A percentile compares a stretch with the other conserved stretches of the same genome.
Evolutionary conservation across 2,329 filamentous ascomycete species (phyloP).

Genomic region (Arthrobotrys entomopaga): DNA sequence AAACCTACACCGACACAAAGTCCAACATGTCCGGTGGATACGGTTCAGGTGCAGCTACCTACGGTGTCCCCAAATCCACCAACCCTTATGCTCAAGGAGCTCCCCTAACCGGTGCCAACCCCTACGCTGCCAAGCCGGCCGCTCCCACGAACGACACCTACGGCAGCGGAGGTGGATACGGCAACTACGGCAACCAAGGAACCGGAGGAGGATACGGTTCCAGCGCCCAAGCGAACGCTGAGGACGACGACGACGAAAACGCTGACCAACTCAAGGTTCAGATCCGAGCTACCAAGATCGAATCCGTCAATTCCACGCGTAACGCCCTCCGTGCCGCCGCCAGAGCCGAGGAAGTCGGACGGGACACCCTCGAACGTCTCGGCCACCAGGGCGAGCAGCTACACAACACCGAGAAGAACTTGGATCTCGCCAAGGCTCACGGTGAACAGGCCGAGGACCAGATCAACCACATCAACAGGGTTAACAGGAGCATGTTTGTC

Average conservation of each 20-base stretch:
- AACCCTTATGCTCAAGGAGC: slow-evolving; percentile 17
- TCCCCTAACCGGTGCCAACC: neutral
- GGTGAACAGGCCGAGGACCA: slow-evolving; percentile 81
- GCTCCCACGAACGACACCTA: slow-evolving; percentile 3
- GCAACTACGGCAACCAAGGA: slow-evolving; percentile 5
- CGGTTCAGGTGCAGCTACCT: slow-evolving; percentile 22
- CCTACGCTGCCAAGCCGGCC: neutral
- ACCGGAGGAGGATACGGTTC: slow-evolving; percentile 29
- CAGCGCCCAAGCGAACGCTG: slow-evolving; percentile 77
- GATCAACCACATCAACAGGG: slow-evolving; percentile 81
- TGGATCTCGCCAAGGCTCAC: slow-evolving; percentile 81
- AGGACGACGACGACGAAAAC: slow-evolving; percentile 78
- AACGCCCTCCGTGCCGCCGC: slow-evolving; percentile 76
- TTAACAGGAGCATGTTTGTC: slow-evolving; percentile 92
- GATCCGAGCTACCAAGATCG: slow-evolving; percentile 79
- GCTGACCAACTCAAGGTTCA: slow-evolving; percentile 78
- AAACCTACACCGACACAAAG: slow-evolving; percentile 34
- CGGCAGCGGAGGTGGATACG: slow-evolving; percentile 12
- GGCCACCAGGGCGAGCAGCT: slow-evolving; percentile 82
- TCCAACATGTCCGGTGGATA: slow-evolving; percentile 42
- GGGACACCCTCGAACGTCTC: slow-evolving; percentile 76
- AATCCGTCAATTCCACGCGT: slow-evolving; percentile 76
- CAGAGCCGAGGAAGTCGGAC: slow-evolving; percentile 76
- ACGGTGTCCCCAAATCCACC: slow-evolving; percentile 16
- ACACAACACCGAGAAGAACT: slow-evolving; percentile 82